Percentiles rank a stretch among this genome's conserved stretches.
phyloP scores from a whole-genome alignment of 202 grass and related monocot genomes.

The Musa balbisiana region DNA sequence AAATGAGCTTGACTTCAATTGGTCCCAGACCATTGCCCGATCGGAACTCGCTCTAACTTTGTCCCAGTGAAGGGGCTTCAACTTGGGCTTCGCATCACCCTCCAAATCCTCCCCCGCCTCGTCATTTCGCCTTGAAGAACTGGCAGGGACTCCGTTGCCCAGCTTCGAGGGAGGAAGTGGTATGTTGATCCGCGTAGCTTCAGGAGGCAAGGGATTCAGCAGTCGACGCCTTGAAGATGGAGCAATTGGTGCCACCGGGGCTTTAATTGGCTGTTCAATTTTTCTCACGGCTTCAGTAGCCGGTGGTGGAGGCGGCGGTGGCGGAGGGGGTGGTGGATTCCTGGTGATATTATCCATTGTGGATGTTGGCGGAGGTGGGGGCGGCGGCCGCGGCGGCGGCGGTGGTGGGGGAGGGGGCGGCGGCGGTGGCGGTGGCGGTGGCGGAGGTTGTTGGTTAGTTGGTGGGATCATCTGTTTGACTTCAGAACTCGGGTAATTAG shows the following conservation, averaged over 20 bases:
- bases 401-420: constrained; percentile 32
- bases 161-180: constrained; percentile 35
- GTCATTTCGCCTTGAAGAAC: constrained; percentile 27
- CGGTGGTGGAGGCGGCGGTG: constrained; percentile 11
- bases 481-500: constrained; percentile 54
- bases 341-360: background rate
- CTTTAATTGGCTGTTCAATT: constrained; percentile 17
- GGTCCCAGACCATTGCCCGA: constrained; percentile 95
- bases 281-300: constrained; percentile 18
- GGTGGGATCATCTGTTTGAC: constrained; percentile 65
- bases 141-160: constrained; percentile 34
- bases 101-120: constrained; percentile 26
- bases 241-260: constrained; percentile 12
- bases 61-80: constrained; percentile 98
- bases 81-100: constrained; percentile 48
- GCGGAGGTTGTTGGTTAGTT: constrained; percentile 26
- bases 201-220: constrained; percentile 71
- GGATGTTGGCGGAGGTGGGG: background rate
- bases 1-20: constrained; percentile 95
- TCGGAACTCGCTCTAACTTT: constrained; percentile 85
- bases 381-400: constrained; percentile 7
- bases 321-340: background rate
- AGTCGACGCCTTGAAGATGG: constrained; percentile 54
- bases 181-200: constrained; percentile 57
- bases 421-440: constrained; percentile 30